Percentiles rank a stretch among this genome's conserved stretches.
Conservation (phyloP, 805 yeast species). For the Saccharomycopsis synnaedendra region DNA sequence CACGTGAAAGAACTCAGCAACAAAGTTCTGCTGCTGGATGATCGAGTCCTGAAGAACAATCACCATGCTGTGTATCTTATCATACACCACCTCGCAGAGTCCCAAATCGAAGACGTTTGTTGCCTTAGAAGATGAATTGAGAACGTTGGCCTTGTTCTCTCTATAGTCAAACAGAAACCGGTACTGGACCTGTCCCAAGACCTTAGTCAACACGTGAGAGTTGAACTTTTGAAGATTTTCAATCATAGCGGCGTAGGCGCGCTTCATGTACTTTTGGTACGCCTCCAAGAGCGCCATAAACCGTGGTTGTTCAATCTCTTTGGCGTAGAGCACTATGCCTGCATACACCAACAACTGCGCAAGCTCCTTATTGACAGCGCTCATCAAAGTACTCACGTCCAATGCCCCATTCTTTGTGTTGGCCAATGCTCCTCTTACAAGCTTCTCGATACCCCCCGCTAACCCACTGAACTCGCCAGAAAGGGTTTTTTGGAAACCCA, state of each 20-base stretch:
- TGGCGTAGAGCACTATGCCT: conserved; percentile 45
- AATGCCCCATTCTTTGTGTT: conserved; percentile 18
- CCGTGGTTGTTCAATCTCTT: conserved; percentile 38
- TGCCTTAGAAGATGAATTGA: conserved; percentile 1
- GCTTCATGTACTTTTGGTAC: conserved; percentile 26
- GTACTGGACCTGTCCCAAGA: conserved; percentile 6
- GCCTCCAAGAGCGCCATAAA: conserved; percentile 31
- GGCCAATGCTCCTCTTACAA: conserved; percentile 9
- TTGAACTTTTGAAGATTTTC: conserved; percentile 15
- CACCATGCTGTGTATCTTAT: conserved; percentile 8
- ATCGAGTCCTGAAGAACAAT: conserved; percentile 19
- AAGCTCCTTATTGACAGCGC: conserved; percentile 22
- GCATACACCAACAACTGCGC: conserved; percentile 32
- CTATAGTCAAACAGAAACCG: conserved; percentile 10
- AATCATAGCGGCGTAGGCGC: conserved; percentile 22
- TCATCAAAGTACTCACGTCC: conserved; percentile 18
- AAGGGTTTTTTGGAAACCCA: conserved; percentile 33
- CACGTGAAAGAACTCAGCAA: conserved; percentile 33
- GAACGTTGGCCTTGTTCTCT: conserved; percentile 2
- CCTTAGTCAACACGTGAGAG: conserved; percentile 7
- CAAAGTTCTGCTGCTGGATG: conserved; percentile 36
- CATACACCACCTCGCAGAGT: conserved; percentile 7
- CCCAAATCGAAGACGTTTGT: conserved; percentile 7
- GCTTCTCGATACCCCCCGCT: conserved; percentile 22
- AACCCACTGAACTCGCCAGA: conserved; percentile 30